These are phyloP conservation scores for Epichloe elymi DNA, from an alignment of 2,329 filamentous ascomycete species.

Conservation along the genomic window DNA sequence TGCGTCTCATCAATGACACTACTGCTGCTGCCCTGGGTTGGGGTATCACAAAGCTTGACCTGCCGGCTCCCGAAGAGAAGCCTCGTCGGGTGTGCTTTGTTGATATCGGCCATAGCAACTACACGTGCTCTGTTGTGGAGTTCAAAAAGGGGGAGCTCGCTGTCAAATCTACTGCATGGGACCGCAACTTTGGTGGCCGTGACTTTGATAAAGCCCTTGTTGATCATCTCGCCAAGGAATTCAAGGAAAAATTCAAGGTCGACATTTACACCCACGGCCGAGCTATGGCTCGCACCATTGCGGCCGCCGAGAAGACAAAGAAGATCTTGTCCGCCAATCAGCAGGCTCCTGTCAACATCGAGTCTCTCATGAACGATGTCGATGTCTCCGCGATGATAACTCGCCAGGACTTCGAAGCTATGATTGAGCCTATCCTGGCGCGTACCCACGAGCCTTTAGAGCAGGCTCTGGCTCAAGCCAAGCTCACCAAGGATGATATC, in stretches of 20 bases:
- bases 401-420: slow-evolving; percentile 83
- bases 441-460: slow-evolving; percentile 65
- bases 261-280: slow-evolving; percentile 86
- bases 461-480: slow-evolving; percentile 86
- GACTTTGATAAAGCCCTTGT: slow-evolving; percentile 93
- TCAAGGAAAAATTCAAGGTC: slow-evolving; percentile 96
- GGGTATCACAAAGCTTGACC: slow-evolving; percentile 94
- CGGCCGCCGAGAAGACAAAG: slow-evolving; percentile 93
- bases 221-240: slow-evolving; percentile 89
- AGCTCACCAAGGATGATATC: slow-evolving; percentile 82
- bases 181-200: slow-evolving; percentile 92
- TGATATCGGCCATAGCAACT: slow-evolving; percentile 94
- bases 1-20: slow-evolving; percentile 95
- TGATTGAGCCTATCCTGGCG: slow-evolving; percentile 72
- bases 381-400: slow-evolving; percentile 84
- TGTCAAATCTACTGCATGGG: slow-evolving; percentile 84
- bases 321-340: slow-evolving; percentile 96
- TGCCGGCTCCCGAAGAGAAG: slow-evolving; percentile 79
- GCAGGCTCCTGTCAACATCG: slow-evolving; percentile 84
- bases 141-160: slow-evolving; percentile 88
- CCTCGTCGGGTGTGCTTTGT: slow-evolving; percentile 82
- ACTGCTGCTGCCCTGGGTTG: slow-evolving; percentile 92
- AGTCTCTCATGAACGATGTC: slow-evolving; percentile 96
- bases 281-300: slow-evolving; percentile 73
- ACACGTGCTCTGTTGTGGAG: slow-evolving; percentile 86